Conservation (phyloP, 352 stramenopile species). For the Aphanomyces stellatus region DNA sequence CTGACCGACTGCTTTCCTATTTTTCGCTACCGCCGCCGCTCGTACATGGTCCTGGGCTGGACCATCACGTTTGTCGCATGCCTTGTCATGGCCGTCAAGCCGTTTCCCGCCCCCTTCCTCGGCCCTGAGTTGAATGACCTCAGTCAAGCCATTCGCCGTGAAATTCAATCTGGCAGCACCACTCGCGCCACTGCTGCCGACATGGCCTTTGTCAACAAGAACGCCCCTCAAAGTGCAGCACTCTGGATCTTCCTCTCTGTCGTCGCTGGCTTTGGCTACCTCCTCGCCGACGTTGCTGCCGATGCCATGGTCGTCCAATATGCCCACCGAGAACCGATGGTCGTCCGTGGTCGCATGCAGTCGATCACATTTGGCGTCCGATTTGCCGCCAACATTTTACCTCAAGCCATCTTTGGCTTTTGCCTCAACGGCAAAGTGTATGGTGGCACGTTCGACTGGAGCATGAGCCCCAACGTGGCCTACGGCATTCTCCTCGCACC, state of each 20-base stretch:
- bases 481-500: not conserved
- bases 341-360: too few relatives aligned
- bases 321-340: not conserved
- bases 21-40: slow-evolving; percentile 3
- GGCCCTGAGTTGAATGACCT: not conserved
- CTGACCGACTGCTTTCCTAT: slow-evolving; percentile 29
- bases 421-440: slow-evolving; percentile 39
- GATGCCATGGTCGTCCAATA: slow-evolving; percentile 1
- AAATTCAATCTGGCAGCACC: slow-evolving; percentile 19
- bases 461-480: slow-evolving; percentile 18
- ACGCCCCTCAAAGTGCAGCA: not conserved
- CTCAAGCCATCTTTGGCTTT: slow-evolving; percentile 32
- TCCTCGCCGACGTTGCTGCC: not conserved
- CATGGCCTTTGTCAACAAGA: not conserved
- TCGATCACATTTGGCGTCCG: too few relatives aligned
- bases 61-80: not conserved
- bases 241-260: not conserved
- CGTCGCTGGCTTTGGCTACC: not conserved
- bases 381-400: too few relatives aligned
- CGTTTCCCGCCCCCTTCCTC: not conserved
- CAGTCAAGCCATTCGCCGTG: slow-evolving; percentile 25
- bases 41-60: slow-evolving; percentile 23
- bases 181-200: too few relatives aligned
- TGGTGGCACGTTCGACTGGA: slow-evolving; percentile 35
- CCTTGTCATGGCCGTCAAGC: not conserved